A percentile compares a stretch with the other conserved stretches of the same genome.
Evolutionary conservation across 495 filamentous ascomycete genomes (phyloP).

Genomic region (Bathelium albidoporum): DNA sequence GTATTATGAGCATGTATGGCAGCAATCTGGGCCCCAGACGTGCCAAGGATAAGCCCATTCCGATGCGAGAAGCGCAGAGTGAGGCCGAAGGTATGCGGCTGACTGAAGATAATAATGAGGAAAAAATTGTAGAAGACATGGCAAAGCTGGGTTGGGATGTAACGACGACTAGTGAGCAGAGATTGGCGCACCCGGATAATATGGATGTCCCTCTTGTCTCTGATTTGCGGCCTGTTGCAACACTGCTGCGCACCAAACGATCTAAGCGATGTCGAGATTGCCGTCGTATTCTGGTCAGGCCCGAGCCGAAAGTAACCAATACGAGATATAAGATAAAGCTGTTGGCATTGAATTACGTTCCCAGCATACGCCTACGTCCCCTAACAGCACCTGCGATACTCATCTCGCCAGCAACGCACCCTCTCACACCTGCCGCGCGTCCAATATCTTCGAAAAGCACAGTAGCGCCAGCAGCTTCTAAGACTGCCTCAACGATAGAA

Average conservation of each 20-base stretch:
- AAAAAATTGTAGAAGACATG: conserved; percentile 36
- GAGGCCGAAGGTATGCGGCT: conserved; percentile 57
- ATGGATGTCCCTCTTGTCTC: conserved; percentile 45
- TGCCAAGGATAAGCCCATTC: conserved; percentile 42
- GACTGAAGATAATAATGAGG: conserved; percentile 41
- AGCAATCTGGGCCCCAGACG: conserved; percentile 54
- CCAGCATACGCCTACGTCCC: conserved; percentile 47
- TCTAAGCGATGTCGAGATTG: conserved; percentile 86
- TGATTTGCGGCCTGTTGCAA: conserved; percentile 67
- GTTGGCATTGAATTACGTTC: conserved; percentile 81
- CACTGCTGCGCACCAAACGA: conserved; percentile 78
- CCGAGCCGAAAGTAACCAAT: conserved; percentile 77
- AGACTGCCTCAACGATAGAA: background rate
- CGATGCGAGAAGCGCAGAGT: conserved; percentile 70
- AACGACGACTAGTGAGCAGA: conserved; percentile 44
- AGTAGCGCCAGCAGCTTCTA: background rate
- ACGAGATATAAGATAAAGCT: conserved; percentile 84
- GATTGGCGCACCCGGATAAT: conserved; percentile 36
- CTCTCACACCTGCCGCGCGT: conserved; percentile 6
- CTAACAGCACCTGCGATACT: conserved; percentile 3
- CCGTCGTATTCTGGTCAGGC: conserved; percentile 89
- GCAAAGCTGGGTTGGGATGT: conserved; percentile 44
- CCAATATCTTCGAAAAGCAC: background rate
- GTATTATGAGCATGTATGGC: conserved; percentile 87
- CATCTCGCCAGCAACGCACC: background rate